Evolutionary conservation across 2,329 filamentous ascomycete genomes (phyloP).

Genomic region (Fusarium concolor): DNA sequence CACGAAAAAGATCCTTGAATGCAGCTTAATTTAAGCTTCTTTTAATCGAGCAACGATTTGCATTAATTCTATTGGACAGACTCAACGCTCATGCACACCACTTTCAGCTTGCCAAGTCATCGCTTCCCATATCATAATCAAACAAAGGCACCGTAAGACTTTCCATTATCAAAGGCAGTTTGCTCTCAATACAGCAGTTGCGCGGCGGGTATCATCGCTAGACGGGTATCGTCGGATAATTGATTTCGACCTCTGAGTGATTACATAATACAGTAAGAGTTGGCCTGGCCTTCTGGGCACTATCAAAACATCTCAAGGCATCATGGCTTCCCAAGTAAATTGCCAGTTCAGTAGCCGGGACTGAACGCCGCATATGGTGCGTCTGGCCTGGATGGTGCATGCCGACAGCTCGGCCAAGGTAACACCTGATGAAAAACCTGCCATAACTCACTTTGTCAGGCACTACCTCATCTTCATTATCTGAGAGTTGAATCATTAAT

Average conservation of each 20-base stretch:
- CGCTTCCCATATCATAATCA: neutral
- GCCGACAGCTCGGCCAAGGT: too few relatives aligned
- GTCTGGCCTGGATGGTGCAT: too few relatives aligned
- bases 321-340: too few relatives aligned
- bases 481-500: too few relatives aligned
- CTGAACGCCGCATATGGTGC: too few relatives aligned
- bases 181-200: neutral
- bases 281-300: too few relatives aligned
- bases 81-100: neutral
- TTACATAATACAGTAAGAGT: neutral
- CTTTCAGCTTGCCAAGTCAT: neutral
- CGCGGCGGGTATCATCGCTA: neutral
- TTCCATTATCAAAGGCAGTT: neutral
- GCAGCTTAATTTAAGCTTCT: constrained; percentile 44
- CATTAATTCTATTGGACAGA: constrained; percentile 8
- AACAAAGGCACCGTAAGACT: neutral
- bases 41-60: constrained; percentile 7
- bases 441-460: too few relatives aligned
- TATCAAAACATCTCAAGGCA: too few relatives aligned
- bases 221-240: neutral
- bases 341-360: too few relatives aligned
- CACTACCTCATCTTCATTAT: too few relatives aligned
- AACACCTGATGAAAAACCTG: too few relatives aligned
- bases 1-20: constrained; percentile 25
- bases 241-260: neutral